These are phyloP conservation scores for Gleditsia sinensis DNA, from an alignment of 306 rosid genomes.

Conservation along the genomic window DNA sequence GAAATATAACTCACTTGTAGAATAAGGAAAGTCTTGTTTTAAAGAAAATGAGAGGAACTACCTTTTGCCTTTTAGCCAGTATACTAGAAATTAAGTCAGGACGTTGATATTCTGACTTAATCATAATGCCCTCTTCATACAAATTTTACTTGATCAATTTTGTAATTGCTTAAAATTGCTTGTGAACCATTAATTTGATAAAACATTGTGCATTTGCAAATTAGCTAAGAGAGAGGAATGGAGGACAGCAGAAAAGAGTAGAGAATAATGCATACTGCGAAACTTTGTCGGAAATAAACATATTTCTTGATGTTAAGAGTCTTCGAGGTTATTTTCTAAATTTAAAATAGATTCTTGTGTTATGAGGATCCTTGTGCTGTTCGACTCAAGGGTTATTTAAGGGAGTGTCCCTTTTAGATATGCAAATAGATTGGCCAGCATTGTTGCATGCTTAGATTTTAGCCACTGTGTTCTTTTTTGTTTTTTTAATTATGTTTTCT, in stretches of 20 bases:
- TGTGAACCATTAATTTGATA: not conserved
- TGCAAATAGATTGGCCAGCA: too few relatives aligned
- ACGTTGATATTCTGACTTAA: not conserved
- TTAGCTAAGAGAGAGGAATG: not conserved
- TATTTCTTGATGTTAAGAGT: not conserved
- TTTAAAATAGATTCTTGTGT: too few relatives aligned
- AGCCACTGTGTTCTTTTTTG: too few relatives aligned
- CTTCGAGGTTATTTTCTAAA: constrained; percentile 18
- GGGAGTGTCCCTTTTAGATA: too few relatives aligned
- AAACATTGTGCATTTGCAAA: constrained; percentile 3
- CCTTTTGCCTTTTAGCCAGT: constrained; percentile 19
- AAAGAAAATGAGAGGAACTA: constrained; percentile 5
- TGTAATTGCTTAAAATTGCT: not conserved
- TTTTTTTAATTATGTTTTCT: too few relatives aligned
- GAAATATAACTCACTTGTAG: constrained; percentile 11
- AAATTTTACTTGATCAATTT: not conserved
- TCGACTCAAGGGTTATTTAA: too few relatives aligned
- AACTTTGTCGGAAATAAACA: constrained; percentile 2
- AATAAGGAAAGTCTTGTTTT: constrained; percentile 21
- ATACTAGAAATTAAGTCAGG: not conserved
- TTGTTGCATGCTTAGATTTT: too few relatives aligned
- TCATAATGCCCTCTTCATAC: not conserved
- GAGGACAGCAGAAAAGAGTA: not conserved
- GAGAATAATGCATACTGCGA: constrained; percentile 6
- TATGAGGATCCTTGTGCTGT: too few relatives aligned